Evolutionary conservation across 176 grass and related monocot species (phyloP).

Genomic region (Hyparrhenia diplandra): DNA sequence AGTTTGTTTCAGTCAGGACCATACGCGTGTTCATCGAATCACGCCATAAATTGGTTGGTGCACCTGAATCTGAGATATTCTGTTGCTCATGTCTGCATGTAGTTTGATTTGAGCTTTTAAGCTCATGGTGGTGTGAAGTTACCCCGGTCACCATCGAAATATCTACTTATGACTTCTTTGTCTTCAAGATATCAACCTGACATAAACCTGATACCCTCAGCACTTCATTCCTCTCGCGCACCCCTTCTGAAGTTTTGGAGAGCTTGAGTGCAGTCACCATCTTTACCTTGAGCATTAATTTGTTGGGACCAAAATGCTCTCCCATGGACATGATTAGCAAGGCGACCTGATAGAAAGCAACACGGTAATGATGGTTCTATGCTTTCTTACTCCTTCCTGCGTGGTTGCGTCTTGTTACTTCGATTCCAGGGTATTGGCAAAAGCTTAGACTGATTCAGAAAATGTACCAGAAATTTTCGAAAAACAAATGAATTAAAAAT

Average conservation of each 20-base stretch:
- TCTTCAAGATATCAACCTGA: slow-evolving; percentile 29
- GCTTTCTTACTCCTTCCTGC: background rate
- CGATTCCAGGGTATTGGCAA: background rate
- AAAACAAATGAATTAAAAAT: background rate
- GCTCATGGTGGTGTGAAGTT: background rate
- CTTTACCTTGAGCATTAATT: background rate
- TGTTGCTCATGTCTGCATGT: slow-evolving; percentile 11
- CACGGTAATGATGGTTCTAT: background rate
- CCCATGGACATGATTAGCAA: slow-evolving; percentile 17
- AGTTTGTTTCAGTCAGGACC: slow-evolving; percentile 29
- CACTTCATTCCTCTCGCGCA: background rate
- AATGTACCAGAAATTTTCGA: background rate
- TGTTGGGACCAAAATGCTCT: background rate
- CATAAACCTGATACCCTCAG: slow-evolving; percentile 15
- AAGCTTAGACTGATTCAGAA: background rate
- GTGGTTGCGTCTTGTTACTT: background rate
- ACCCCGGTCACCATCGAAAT: background rate
- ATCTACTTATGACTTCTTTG: slow-evolving; percentile 24
- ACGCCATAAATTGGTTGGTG: slow-evolving; percentile 24
- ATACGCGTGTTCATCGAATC: slow-evolving; percentile 24
- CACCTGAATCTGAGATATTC: slow-evolving; percentile 11
- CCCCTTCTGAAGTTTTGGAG: slow-evolving; percentile 5
- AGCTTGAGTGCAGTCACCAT: background rate
- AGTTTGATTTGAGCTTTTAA: slow-evolving; percentile 8
- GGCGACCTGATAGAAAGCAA: background rate